These are phyloP conservation scores for Plenodomus biglobosus DNA, from an alignment of 2,329 filamentous ascomycete species.

Conservation along the genomic window DNA sequence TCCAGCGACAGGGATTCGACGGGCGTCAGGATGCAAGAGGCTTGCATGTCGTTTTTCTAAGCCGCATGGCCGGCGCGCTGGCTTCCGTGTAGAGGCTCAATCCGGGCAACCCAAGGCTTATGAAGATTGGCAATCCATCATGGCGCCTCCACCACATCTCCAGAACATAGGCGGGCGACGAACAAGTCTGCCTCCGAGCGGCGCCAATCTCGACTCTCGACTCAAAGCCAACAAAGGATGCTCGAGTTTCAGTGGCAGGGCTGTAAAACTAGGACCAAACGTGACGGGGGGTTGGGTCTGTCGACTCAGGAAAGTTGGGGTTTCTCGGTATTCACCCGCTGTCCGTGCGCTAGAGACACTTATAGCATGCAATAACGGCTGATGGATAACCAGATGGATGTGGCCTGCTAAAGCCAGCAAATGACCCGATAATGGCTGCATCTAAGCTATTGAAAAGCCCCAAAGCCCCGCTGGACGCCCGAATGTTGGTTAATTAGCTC, in stretches of 20 bases:
- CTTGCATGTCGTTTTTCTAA: conserved; percentile 20
- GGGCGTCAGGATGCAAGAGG: conserved; percentile 19
- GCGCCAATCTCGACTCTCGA: conserved; percentile 1
- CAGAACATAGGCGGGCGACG: conserved; percentile 7
- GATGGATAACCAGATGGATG: conserved; percentile 17
- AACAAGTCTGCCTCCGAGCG: conserved; percentile 18
- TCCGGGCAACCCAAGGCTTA: conserved; percentile 23
- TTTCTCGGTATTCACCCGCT: conserved; percentile 18
- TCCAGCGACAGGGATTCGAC: conserved; percentile 18
- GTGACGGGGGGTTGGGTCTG: conserved; percentile 12
- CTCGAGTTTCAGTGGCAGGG: conserved; percentile 10
- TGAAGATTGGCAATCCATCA: conserved; percentile 18
- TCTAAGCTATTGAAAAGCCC: conserved; percentile 28
- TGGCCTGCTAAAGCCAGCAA: conserved; percentile 14
- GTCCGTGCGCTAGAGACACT: conserved; percentile 24
- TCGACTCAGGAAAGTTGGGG: conserved; percentile 16
- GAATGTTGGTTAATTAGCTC: conserved; percentile 40
- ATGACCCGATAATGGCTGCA: conserved; percentile 31
- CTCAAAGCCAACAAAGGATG: conserved; percentile 4
- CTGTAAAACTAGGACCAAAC: conserved; percentile 14
- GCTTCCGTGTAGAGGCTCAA: conserved; percentile 34
- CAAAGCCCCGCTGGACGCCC: conserved; percentile 33
- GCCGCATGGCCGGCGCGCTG: conserved; percentile 33
- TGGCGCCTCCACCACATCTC: conserved; percentile 18
- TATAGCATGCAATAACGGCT: conserved; percentile 24